Evolutionary conservation across 2,329 filamentous ascomycete genomes (phyloP).

Genomic region (Waltergamsia citrina): DNA sequence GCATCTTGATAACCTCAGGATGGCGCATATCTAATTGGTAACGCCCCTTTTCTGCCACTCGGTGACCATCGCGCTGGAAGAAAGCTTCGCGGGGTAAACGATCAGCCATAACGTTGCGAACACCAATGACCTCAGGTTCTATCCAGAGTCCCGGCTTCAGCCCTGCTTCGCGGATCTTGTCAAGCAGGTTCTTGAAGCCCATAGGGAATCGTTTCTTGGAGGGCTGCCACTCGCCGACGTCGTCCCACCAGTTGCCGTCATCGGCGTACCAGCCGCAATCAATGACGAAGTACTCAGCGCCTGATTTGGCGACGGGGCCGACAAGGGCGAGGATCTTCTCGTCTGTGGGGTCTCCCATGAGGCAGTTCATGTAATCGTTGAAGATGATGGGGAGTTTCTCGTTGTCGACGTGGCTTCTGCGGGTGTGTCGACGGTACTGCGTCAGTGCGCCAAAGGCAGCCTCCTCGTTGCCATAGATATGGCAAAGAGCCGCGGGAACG

Average conservation of each 20-base stretch:
- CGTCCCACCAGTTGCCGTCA: constrained; percentile 23
- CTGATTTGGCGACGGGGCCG: constrained; percentile 15
- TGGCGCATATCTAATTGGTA: constrained; percentile 23
- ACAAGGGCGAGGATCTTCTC: constrained; percentile 18
- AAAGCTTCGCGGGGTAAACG: constrained; percentile 19
- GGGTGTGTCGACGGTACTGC: constrained; percentile 17
- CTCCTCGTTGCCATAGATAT: constrained; percentile 11
- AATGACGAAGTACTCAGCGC: constrained; percentile 25
- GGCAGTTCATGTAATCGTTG: constrained; percentile 29
- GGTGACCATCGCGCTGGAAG: constrained; percentile 18
- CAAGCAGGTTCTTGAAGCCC: constrained; percentile 16
- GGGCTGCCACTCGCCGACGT: constrained; percentile 23
- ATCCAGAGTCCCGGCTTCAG: constrained; percentile 21
- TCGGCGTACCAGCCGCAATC: constrained; percentile 26
- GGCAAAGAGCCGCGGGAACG: constrained; percentile 14
- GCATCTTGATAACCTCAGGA: constrained; percentile 10
- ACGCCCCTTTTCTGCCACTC: constrained; percentile 19
- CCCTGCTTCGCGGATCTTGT: constrained; percentile 13
- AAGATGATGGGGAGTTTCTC: constrained; percentile 19
- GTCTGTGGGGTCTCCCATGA: constrained; percentile 25
- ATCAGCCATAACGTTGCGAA: constrained; percentile 14
- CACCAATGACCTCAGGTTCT: constrained; percentile 23
- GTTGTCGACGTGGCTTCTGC: constrained; percentile 18
- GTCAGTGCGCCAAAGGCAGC: constrained; percentile 16
- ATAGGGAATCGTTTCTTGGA: constrained; percentile 18